A percentile compares a stretch with the other conserved stretches of the same genome.
Conservation (phyloP, 2,329 filamentous ascomycete species). For the Biscogniauxia mediterranea region DNA sequence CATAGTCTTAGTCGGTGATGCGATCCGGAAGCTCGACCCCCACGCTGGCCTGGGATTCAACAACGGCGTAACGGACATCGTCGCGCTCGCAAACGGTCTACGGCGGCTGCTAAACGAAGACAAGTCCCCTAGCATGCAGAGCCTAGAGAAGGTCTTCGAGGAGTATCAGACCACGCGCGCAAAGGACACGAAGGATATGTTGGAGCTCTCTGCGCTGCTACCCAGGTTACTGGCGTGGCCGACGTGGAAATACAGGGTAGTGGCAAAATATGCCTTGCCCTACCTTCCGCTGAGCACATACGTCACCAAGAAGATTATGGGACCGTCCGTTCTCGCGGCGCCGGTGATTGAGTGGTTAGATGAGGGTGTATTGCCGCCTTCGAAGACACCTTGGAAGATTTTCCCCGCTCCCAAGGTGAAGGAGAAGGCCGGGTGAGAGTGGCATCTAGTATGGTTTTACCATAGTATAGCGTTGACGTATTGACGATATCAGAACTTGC, state of each 20-base stretch:
- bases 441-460: too few relatives aligned
- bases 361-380: not conserved
- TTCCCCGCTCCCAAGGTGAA: not conserved
- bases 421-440: too few relatives aligned
- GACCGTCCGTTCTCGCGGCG: not conserved
- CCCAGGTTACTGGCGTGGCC: slow-evolving; percentile 16
- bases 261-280: slow-evolving; percentile 14
- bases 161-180: slow-evolving; percentile 21
- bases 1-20: slow-evolving; percentile 35
- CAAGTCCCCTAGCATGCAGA: slow-evolving; percentile 12
- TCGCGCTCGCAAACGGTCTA: slow-evolving; percentile 27
- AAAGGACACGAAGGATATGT: slow-evolving; percentile 18
- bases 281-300: slow-evolving; percentile 1
- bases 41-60: slow-evolving; percentile 34
- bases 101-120: slow-evolving; percentile 15
- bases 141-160: slow-evolving; percentile 16
- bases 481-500: too few relatives aligned
- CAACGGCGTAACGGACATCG: slow-evolving; percentile 28
- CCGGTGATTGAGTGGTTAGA: not conserved
- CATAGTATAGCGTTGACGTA: too few relatives aligned
- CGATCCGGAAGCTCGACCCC: slow-evolving; percentile 35
- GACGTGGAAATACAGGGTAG: slow-evolving; percentile 13
- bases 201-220: slow-evolving; percentile 13
- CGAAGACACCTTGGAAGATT: not conserved
- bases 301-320: not conserved